Evolutionary conservation across 371 early-diverging fungal species (phyloP), one percentile per base, ranked within the genome.

Genomic region (Zychaea mexicana): DNA sequence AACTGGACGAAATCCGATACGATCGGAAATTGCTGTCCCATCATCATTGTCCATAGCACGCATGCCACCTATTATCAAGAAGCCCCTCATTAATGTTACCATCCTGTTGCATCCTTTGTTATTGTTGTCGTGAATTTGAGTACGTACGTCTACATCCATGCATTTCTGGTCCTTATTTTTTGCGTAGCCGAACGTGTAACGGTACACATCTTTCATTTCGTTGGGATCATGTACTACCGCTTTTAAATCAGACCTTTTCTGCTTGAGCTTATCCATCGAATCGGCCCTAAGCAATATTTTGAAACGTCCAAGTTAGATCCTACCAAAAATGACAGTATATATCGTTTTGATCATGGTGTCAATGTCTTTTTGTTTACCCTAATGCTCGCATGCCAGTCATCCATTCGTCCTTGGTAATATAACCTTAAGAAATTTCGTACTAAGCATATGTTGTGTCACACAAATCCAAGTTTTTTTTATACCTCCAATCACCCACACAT

Each of bases 151-250:
- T 7, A 88, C 67, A 58, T 78, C 79, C 78, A 91, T 81, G 74
- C 85, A 87, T 60, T 88, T 88, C 70, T 85, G 87, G 45, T 86
- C 89, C 53, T 77, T 76, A 66, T 87, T 88, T 62, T 89, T 89
- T 32, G 86, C 88, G 77, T 86, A 91, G 47, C 70, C 80, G 62
- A 91, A 91, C 2, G 87, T 80, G 60, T 84, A 91, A 39, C 82
- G 79, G 62, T 90, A 90, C 76, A 91, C 71, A 57, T 88, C 86
- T 60, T 82, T 82, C 57, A 86, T 78, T n/a, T 84, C 66, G 9
- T 71, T 69, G 1, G 85, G 74, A 52, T 85, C 78, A 12, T 77
- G 64, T 52, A 79, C 64, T 8, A 74, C 72, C 19, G 55, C 49
- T 28, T 82, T 80, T 33, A 91, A 76, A 7, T 69, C 66, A 2